Conservation (phyloP, 177 flowering plant genomes). For the Vitis hybrid region DNA sequence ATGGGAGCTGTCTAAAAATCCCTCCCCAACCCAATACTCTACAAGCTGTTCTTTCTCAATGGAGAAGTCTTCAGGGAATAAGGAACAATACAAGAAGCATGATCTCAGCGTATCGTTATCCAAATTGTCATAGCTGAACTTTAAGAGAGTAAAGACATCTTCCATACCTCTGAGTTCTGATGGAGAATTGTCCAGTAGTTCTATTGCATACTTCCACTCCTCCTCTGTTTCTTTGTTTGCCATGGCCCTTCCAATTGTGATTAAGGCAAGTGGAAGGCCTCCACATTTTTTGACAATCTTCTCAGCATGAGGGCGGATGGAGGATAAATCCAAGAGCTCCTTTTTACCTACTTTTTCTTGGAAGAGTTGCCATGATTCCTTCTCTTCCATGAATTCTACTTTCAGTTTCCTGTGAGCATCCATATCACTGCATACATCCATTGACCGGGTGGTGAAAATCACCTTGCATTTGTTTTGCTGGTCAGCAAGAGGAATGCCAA, state of each 20-base stretch:
- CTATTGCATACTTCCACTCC: conserved; percentile 36
- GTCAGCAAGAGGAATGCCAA: conserved; percentile 36
- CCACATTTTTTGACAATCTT: conserved; percentile 28
- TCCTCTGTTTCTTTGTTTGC: conserved; percentile 20
- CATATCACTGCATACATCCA: conserved; percentile 35
- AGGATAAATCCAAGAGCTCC: conserved; percentile 10
- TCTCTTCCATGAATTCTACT: conserved; percentile 23
- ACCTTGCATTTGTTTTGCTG: conserved; percentile 30
- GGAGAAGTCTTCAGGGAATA: conserved; percentile 41
- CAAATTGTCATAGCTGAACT: conserved; percentile 41
- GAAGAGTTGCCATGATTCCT: conserved; percentile 40
- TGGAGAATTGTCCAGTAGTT: conserved; percentile 24
- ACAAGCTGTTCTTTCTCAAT: conserved; percentile 33
- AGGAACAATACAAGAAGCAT: conserved; percentile 44
- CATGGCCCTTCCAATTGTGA: conserved; percentile 42
- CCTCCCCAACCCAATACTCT: conserved; percentile 46
- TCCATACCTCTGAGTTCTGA: conserved; percentile 38
- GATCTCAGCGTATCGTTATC: conserved; percentile 13
- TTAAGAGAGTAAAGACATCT: conserved; percentile 32
- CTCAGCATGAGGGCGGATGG: conserved; percentile 21
- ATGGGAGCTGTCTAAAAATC: conserved; percentile 26
- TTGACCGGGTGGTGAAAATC: conserved; percentile 34
- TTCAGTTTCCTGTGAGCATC: conserved; percentile 25
- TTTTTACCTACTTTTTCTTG: conserved; percentile 17
- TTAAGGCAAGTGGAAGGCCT: conserved; percentile 47